These are phyloP conservation scores for Omphalotus guepiniiformis DNA, from an alignment of 768 basidiomycete species.

Conservation along the genomic window DNA sequence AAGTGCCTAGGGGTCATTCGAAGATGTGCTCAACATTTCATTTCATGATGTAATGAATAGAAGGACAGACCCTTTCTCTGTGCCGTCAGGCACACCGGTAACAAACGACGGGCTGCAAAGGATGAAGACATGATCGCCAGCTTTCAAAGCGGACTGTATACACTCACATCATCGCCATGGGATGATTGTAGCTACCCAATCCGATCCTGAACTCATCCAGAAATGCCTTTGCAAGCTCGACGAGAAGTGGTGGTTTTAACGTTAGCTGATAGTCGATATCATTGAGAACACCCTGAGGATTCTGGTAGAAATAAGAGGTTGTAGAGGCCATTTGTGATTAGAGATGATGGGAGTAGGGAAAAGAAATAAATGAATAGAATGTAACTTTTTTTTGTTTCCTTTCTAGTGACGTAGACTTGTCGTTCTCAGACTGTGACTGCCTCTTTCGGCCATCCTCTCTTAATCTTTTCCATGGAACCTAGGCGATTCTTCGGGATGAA, in stretches of 20 bases:
- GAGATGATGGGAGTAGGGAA: no score
- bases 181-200: slow-evolving; percentile 63
- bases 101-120: slow-evolving; percentile 84
- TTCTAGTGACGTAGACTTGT: no score
- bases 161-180: slow-evolving; percentile 93
- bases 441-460: no score
- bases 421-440: no score
- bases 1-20: slow-evolving; percentile 69
- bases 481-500: no score
- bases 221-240: slow-evolving; percentile 73
- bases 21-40: slow-evolving; percentile 3
- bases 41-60: neutral
- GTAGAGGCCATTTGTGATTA: slow-evolving; percentile 46
- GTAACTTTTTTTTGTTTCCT: no score
- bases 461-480: no score
- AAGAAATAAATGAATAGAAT: no score
- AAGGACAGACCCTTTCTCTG: slow-evolving; percentile 77
- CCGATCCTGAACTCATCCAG: slow-evolving; percentile 77
- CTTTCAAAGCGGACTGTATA: neutral
- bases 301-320: slow-evolving; percentile 36
- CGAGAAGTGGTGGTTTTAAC: slow-evolving; percentile 55
- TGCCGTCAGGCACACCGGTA: slow-evolving; percentile 90
- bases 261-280: slow-evolving; percentile 72
- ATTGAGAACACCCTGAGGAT: slow-evolving; percentile 50
- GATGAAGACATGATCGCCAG: neutral